Evolutionary conservation across 495 filamentous ascomycete species (phyloP), one percentile per base, ranked within the genome.

Genomic region (Pyrenula aspistea): DNA sequence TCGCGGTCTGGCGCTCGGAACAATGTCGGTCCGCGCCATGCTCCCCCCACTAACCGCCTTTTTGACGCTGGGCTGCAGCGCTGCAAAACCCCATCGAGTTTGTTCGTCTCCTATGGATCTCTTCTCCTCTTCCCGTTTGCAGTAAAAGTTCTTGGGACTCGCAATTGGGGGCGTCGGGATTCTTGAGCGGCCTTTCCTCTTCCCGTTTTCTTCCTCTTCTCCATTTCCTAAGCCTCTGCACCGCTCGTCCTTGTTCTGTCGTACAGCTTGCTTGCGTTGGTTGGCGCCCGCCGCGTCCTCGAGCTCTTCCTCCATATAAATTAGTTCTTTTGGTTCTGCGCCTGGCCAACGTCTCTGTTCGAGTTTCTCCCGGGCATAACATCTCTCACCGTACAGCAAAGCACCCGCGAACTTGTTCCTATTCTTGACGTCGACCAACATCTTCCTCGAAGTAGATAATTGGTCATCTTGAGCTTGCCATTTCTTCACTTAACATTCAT

Each of bases 171-270:
- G 31, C 56, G 55, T 51, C 60, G 58, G 63, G 59, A 60, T 50
- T 62, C 60, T 59, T 63, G 65, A 63, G 59, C 59, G 59, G 54
- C 60, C 60, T 63, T n/a, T n/a, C n/a, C n/a, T n/a, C n/a, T n/a
- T n/a, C n/a, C n/a, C n/a, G n/a, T n/a, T n/a, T n/a, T 62, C 63
- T 62, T 53, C 54, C 60, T 54, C 25, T 50, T 55, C 56, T 64
- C 62, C 58, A 62, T 59, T 63, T 60, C 59, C 56, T 57, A 51
- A 49, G 61, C 55, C 42, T 56, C n/a, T n/a, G n/a, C n/a, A 42
- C 58, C 47, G 54, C 49, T 25, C 53, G 53, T 57, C 54, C 54
- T 58, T 58, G 57, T 53, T 15, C 31, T 4, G 31, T 42, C 31
- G 8, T 42, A 42, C 31, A 42, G 31, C 31, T 42, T 42, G 31